These are phyloP conservation scores for Xylaria sp. DNA, from an alignment of 2,329 filamentous ascomycete genomes.

Conservation along the genomic window DNA sequence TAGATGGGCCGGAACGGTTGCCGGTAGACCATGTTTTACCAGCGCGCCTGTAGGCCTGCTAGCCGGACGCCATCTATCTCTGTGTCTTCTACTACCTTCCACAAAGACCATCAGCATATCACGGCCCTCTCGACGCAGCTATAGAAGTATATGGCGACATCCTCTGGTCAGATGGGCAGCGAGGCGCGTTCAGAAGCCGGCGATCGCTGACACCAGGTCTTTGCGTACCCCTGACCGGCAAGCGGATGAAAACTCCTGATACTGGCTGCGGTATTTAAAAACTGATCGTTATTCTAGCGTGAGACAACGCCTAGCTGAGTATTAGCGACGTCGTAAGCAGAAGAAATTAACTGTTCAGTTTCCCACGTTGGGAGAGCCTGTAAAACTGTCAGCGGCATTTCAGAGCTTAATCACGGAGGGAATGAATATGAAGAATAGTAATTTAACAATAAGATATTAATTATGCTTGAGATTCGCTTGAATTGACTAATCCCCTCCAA, in stretches of 20 bases:
- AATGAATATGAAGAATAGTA: background rate
- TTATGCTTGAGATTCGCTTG: constrained; percentile 14
- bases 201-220: constrained; percentile 38
- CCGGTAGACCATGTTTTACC: background rate
- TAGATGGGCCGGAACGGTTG: too few species aligned
- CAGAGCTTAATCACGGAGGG: background rate
- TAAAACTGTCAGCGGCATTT: background rate
- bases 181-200: constrained; percentile 44
- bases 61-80: constrained; percentile 22
- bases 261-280: background rate
- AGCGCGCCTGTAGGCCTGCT: constrained; percentile 37
- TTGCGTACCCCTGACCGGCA: constrained; percentile 40
- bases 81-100: constrained; percentile 38
- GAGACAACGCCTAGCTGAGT: background rate
- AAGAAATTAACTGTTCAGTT: background rate
- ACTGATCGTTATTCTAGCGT: background rate
- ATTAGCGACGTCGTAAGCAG: background rate
- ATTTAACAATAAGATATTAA: constrained; percentile 26
- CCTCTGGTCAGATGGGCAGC: constrained; percentile 46
- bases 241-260: constrained; percentile 1
- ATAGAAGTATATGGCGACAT: constrained; percentile 44
- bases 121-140: constrained; percentile 42
- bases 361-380: too few species aligned
- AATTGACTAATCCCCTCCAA: constrained; percentile 13
- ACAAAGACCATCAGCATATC: constrained; percentile 46